phyloP scores from a whole-genome alignment of 1,284 basidiomycete genomes.

The Moesziomyces parantarcticus region DNA sequence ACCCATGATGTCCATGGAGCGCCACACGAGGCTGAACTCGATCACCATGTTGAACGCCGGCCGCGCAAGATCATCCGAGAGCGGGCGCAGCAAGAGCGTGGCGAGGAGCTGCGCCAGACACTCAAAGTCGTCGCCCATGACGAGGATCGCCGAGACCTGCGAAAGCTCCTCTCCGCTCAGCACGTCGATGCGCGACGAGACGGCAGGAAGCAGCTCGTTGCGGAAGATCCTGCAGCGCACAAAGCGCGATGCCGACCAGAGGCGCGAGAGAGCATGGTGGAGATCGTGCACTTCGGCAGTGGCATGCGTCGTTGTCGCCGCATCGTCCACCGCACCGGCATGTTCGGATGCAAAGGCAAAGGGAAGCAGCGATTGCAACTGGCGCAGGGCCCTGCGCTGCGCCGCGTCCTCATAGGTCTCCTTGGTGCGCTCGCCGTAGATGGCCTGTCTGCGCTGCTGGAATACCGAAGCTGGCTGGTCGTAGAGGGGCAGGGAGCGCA shows the following conservation, averaged over 20 bases:
- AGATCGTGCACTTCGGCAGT: not conserved
- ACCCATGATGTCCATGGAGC: constrained; percentile 46
- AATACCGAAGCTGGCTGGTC: constrained; percentile 44
- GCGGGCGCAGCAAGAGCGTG: constrained; percentile 29
- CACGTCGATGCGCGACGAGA: constrained; percentile 30
- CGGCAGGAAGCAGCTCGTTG: constrained; percentile 25
- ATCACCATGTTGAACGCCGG: constrained; percentile 44
- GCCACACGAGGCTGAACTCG: constrained; percentile 35
- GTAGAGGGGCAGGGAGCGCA: constrained; percentile 58
- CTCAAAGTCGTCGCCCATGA: constrained; percentile 38
- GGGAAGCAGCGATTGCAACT: constrained; percentile 43
- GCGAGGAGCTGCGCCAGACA: constrained; percentile 39
- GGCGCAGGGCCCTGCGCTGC: constrained; percentile 58
- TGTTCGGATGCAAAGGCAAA: constrained; percentile 25
- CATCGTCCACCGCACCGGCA: not conserved
- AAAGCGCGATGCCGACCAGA: constrained; percentile 58
- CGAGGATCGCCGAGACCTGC: constrained; percentile 28
- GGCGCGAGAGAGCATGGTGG: constrained; percentile 26
- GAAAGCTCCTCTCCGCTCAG: constrained; percentile 35
- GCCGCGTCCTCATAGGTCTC: constrained; percentile 66
- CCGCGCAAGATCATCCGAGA: constrained; percentile 32
- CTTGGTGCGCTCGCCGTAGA: constrained; percentile 60
- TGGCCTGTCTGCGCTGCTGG: constrained; percentile 58
- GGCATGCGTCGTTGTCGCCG: not conserved
- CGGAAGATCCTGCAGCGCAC: constrained; percentile 45